Evolutionary conservation across 1,284 basidiomycete species (phyloP).

Genomic region (Sutorius eximius): DNA sequence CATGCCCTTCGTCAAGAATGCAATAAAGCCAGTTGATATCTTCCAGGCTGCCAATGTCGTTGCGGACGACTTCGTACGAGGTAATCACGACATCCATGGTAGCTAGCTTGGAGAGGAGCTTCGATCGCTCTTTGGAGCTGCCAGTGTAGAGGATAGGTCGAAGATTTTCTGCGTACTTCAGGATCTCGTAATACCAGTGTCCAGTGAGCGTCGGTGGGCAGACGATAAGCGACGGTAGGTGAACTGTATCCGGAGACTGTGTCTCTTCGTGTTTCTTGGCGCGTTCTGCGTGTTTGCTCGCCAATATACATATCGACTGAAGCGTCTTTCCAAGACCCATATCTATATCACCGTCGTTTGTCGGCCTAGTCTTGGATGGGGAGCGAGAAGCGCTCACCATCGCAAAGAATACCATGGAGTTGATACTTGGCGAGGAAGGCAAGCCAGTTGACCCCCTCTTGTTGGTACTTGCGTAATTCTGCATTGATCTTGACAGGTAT

Average conservation of each 20-base stretch:
- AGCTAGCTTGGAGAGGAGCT: conserved; percentile 64
- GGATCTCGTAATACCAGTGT: conserved; percentile 98
- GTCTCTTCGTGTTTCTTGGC: conserved; percentile 68
- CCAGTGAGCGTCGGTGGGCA: conserved; percentile 97
- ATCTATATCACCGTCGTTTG: conserved; percentile 48
- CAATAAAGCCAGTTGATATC: conserved; percentile 91
- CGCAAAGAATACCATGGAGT: conserved; percentile 96
- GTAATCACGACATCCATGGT: conserved; percentile 90
- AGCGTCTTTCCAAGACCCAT: conserved; percentile 99
- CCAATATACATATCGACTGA: conserved; percentile 97
- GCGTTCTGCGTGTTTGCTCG: conserved; percentile 92
- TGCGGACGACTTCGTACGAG: conserved; percentile 96
- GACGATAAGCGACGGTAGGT: conserved; percentile 91
- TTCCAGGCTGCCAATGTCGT: conserved; percentile 84
- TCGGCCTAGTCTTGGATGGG: background rate
- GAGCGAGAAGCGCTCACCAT: conserved; percentile 59
- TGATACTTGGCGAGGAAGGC: conserved; percentile 98
- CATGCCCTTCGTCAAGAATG: conserved; percentile 96
- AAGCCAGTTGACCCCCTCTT: conserved; percentile 98
- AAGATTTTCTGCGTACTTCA: conserved; percentile 89
- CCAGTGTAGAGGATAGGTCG: conserved; percentile 90
- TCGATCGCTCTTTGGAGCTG: conserved; percentile 81
- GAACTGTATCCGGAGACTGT: conserved; percentile 75
- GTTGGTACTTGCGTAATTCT: conserved; percentile 95
- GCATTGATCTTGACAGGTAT: conserved; percentile 91